Evolutionary conservation across 345 rosid species (phyloP).

Genomic region (Nephelium lappaceum): DNA sequence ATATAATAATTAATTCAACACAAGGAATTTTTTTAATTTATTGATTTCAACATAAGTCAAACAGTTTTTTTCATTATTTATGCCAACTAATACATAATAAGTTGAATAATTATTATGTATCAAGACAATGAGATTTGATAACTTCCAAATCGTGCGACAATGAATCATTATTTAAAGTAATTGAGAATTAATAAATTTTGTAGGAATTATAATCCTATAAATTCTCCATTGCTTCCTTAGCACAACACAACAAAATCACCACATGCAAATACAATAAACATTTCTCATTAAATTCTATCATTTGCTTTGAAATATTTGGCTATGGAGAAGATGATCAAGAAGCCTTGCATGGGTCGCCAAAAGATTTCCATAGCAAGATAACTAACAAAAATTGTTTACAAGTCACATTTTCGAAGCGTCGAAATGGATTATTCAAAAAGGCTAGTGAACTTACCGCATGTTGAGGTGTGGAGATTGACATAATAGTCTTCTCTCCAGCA

Average conservation of each 20-base stretch:
- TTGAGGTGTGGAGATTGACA: slow-evolving; percentile 41
- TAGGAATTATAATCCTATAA: background rate
- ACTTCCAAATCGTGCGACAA: slow-evolving; percentile 16
- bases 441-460: slow-evolving; percentile 58
- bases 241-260: background rate
- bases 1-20: no score
- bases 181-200: background rate
- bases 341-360: slow-evolving; percentile 32
- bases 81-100: background rate
- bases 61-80: background rate
- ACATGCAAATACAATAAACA: no score
- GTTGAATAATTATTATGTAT: slow-evolving; percentile 1
- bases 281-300: no score
- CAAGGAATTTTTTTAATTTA: no score
- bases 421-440: slow-evolving; percentile 53
- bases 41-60: no score
- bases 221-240: slow-evolving; percentile 5
- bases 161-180: no score
- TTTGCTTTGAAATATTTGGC: no score
- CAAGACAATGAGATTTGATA: slow-evolving; percentile 14
- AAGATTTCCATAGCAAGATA: slow-evolving; percentile 34
- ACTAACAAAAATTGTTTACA: slow-evolving; percentile 38
- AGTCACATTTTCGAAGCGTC: slow-evolving; percentile 67
- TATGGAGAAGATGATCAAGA: slow-evolving; percentile 20
- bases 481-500: slow-evolving; percentile 55